phyloP scores from a whole-genome alignment of 106 monocot species.

The Narthecium ossifragum region DNA sequence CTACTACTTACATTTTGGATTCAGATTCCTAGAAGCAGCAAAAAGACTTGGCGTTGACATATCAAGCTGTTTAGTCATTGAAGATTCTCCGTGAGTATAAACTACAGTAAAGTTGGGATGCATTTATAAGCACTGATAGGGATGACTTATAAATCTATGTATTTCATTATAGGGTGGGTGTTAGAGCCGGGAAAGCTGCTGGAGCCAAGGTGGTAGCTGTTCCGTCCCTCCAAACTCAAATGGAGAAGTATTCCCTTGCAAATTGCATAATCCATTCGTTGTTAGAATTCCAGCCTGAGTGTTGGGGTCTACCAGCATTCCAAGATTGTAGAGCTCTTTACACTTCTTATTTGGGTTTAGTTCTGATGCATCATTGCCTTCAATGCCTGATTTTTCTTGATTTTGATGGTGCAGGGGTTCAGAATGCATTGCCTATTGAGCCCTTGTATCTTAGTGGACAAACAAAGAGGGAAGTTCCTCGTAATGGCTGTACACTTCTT shows the following conservation, averaged over 20 bases:
- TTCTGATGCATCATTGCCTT: slow-evolving; percentile 1
- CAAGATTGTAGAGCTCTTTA: slow-evolving; percentile 39
- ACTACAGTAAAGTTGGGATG: background rate
- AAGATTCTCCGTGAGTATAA: slow-evolving; percentile 66
- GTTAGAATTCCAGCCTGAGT: slow-evolving; percentile 57
- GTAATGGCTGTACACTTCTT: slow-evolving; percentile 4
- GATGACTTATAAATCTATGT: no score
- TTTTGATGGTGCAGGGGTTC: slow-evolving; percentile 34
- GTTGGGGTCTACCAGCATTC: slow-evolving; percentile 68
- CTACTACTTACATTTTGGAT: slow-evolving; percentile 2
- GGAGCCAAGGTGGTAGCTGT: slow-evolving; percentile 67
- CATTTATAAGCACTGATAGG: no score
- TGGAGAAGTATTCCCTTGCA: slow-evolving; percentile 35
- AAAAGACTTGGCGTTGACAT: slow-evolving; percentile 47
- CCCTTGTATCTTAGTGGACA: slow-evolving; percentile 25
- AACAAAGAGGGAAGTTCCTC: slow-evolving; percentile 7
- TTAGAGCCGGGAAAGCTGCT: slow-evolving; percentile 63
- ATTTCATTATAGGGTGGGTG: slow-evolving; percentile 43
- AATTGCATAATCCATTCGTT: slow-evolving; percentile 43
- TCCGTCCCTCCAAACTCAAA: slow-evolving; percentile 53
- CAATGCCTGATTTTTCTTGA: background rate
- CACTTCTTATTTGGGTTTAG: slow-evolving; percentile 3
- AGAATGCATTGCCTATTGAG: slow-evolving; percentile 52
- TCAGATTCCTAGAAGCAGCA: slow-evolving; percentile 71
- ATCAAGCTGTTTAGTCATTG: slow-evolving; percentile 66